Evolutionary conservation across 2,329 filamentous ascomycete species (phyloP), one percentile per base, ranked within the genome.

Genomic region (Westerdykella ornata): DNA sequence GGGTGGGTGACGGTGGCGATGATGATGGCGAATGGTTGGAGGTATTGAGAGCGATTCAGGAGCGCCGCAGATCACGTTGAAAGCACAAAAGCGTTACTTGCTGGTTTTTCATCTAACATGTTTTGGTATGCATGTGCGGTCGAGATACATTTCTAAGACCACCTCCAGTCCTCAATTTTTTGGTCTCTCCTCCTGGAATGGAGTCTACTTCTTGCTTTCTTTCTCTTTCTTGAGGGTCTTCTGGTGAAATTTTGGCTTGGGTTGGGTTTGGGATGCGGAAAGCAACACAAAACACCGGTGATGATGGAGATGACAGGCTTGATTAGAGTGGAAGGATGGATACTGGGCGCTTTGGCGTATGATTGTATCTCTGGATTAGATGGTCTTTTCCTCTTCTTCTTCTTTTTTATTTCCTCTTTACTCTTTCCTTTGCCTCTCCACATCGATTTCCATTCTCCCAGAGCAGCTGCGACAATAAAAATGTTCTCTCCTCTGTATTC

Each of bases 11-110:
- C n/a, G 30, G 8, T 44, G 42, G 51, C 36, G 53, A 52, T 35
- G 48, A 60, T 48, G 57, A 61, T 42, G 57, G 54, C 15, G 59
- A 57, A 18, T 62, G 59, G 59, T 35, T 54, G 34, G 55, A 60
- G 13, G 56, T 61, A 5, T 35, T 62, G 32, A 49, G 59, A 19
- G 52, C 52, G 28, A 53, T 62, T 36, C 52, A 56, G 44, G 47
- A 48, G 34, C 46, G 55, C 16, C 49, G 52, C 29, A 45, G 41
- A 37, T 58, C 55, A 41, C 50, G 42, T 28, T 48, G 29, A 38
- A 9, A 3, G 37, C 16, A 42, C 32, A 43, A 38, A 41, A 35
- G 18, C 41, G 32, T 39, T 40, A 34, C 35, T 38, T 38, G 9
- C 16, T 43, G 47, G 45, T 46, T 35, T 18, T 38, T 35, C 18